Evolutionary conservation across 176 grass and related monocot genomes (phyloP), one percentile per base, ranked within the genome.

Genomic region (Phoenix dactylifera): DNA sequence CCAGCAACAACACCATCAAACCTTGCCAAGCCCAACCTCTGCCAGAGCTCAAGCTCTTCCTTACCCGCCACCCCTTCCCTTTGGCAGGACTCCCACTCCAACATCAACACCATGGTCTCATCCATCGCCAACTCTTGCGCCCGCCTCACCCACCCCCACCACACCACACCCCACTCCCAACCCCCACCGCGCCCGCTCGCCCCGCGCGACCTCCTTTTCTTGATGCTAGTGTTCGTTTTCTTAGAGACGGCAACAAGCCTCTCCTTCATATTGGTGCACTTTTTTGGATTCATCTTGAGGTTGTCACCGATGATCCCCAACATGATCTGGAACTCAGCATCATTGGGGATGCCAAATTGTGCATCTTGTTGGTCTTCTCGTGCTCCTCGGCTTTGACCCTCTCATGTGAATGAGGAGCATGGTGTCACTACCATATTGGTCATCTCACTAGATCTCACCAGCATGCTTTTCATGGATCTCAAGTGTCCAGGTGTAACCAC

Each of bases 291-390:
- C 0, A 66, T 51, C 73, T 44, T 87, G 48, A 97, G 92, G 4
- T 84, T 81, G 14, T 97, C 93, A 3, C 81, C 52, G 78, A 97
- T 97, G 52, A 91, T 74, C 26, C 78, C 53, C 19, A 88, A 84
- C 0, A 97, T 84, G 61, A 92, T 86, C 73, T 98, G 82, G 79
- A 92, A 98, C 84, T 98, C 93, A 2, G 76, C 81, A 79, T 98
- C 89, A 81, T 91, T 81, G 2, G 84, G 69, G 75, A 82, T 3
- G 74, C 55, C 4, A 84, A 84, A 60, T 97, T 84, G 1, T 84
- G 9, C 12, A 91, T 6, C 62, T 67, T 83, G 0, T 87, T 87
- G 0, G 49, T 25, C 53, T 85, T 89, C 66, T 82, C 84, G 52
- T 75, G 88, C 66, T 92, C 87, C 66, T 98, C 87, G 84, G 84